These are phyloP conservation scores for Lactifluus pinguis DNA, from an alignment of 768 basidiomycete genomes.

Conservation along the genomic window DNA sequence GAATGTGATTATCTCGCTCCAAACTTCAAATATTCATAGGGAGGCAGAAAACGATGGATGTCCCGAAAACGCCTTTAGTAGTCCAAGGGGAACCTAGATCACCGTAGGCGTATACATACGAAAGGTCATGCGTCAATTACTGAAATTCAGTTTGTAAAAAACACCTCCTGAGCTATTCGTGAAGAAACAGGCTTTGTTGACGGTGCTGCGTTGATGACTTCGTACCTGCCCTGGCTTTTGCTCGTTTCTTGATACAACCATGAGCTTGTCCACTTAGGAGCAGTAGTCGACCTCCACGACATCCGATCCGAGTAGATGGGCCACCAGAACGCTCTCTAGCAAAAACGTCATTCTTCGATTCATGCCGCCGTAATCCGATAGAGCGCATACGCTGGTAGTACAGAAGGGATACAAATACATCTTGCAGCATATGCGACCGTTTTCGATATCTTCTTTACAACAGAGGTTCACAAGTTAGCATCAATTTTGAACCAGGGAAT, in stretches of 20 bases:
- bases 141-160: background rate
- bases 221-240: background rate
- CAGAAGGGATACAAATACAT: too few relatives aligned
- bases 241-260: background rate
- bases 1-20: background rate
- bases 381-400: too few relatives aligned
- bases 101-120: background rate
- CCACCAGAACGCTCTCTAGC: background rate
- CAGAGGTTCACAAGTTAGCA: too few relatives aligned
- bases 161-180: background rate
- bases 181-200: background rate
- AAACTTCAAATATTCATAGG: background rate
- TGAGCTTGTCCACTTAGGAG: background rate
- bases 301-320: background rate
- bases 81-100: background rate
- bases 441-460: too few relatives aligned
- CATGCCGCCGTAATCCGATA: background rate
- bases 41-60: background rate
- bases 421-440: too few relatives aligned
- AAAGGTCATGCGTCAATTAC: background rate
- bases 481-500: too few relatives aligned
- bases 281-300: background rate
- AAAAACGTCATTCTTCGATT: background rate
- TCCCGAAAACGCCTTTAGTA: background rate
- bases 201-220: background rate